Conservation (phyloP, 371 early-diverging fungal genomes). For the Mortierella sp. region DNA sequence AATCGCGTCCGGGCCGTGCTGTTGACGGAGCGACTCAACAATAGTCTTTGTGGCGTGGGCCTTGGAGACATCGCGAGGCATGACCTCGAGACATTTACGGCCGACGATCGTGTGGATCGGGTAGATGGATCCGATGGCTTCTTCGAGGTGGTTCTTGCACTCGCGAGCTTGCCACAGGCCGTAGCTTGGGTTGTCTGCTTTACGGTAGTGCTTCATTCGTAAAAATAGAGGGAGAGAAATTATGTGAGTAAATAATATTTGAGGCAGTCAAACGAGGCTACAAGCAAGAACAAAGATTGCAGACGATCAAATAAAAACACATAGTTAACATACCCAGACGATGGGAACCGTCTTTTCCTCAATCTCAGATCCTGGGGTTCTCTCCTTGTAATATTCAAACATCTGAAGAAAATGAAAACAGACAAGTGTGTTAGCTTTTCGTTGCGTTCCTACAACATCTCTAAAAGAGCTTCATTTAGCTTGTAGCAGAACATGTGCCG, state of each 20-base stretch:
- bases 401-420: conserved; percentile 56
- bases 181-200: conserved; percentile 77
- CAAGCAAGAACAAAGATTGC: neutral
- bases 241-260: neutral
- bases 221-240: neutral
- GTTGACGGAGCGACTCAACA: conserved; percentile 61
- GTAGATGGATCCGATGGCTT: conserved; percentile 85
- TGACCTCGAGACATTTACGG: conserved; percentile 92
- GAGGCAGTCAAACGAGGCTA: neutral
- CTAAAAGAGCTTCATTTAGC: too few relatives aligned
- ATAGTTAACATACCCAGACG: conserved; percentile 70
- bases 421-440: neutral
- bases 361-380: conserved; percentile 88
- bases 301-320: neutral
- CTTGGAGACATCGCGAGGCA: conserved; percentile 80
- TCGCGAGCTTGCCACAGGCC: conserved; percentile 91
- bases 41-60: conserved; percentile 69
- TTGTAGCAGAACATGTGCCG: too few relatives aligned
- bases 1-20: conserved; percentile 23
- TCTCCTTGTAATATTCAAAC: conserved; percentile 91
- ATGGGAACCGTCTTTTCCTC: conserved; percentile 83
- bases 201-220: conserved; percentile 70
- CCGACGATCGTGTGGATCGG: conserved; percentile 92
- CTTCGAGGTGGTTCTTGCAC: conserved; percentile 91
- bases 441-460: too few relatives aligned